A percentile compares a stretch with the other conserved stretches of the same genome.
phyloP scores from a whole-genome alignment of 306 rosid genomes.

The Corylus heterophylla region DNA sequence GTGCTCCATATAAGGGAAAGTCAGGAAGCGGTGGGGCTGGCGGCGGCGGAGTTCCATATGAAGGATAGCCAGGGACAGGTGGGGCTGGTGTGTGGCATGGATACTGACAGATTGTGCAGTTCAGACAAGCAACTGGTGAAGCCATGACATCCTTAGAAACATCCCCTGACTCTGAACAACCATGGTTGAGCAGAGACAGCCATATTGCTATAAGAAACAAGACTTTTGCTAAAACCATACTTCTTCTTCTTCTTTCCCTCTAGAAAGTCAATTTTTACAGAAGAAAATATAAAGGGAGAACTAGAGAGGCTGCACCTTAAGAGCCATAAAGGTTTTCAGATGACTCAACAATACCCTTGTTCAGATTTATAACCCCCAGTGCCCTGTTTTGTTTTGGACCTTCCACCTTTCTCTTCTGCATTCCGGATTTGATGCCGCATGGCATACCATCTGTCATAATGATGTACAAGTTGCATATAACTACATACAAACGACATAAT shows the following conservation, averaged over 20 bases:
- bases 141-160: not conserved
- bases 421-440: slow-evolving; percentile 15
- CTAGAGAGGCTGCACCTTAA: not conserved
- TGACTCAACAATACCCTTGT: not conserved
- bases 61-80: not conserved
- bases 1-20: not conserved
- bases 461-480: not conserved
- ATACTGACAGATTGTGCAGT: not conserved
- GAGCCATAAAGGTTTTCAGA: not conserved
- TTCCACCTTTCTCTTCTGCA: not conserved
- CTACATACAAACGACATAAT: not conserved
- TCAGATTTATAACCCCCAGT: slow-evolving; percentile 6
- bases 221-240: not conserved
- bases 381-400: not conserved
- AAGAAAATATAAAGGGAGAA: not conserved
- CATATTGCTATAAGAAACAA: not conserved
- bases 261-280: not conserved
- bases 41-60: not conserved
- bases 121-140: slow-evolving; percentile 7
- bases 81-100: slow-evolving; percentile 12
- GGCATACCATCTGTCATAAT: slow-evolving; percentile 20
- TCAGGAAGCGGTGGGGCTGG: not conserved
- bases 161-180: not conserved
- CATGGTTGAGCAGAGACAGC: not conserved
- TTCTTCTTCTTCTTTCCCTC: too few species aligned